Evolutionary conservation across 31 red algal species (phyloP).

Genomic region (Endocladia muricata): DNA sequence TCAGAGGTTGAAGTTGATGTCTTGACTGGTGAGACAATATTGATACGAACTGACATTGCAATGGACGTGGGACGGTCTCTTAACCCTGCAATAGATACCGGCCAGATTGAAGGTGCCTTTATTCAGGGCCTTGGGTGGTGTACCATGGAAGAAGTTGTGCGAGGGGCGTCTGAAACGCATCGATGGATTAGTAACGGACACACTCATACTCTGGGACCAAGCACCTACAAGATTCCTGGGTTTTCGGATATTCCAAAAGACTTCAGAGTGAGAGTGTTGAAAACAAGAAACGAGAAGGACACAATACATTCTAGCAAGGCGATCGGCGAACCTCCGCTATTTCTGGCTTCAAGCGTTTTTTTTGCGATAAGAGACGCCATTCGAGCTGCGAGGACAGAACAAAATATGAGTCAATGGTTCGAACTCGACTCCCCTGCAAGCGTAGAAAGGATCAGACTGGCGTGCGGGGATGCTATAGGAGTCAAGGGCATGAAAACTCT

Average conservation of each 20-base stretch:
- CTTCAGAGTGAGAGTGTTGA: conserved; percentile 70
- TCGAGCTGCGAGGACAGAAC: conserved; percentile 31
- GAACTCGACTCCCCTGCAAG: conserved; percentile 69
- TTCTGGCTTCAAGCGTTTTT: conserved; percentile 83
- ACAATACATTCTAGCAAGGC: conserved; percentile 87
- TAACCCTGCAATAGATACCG: conserved; percentile 86
- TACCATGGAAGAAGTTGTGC: conserved; percentile 89
- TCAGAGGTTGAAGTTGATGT: conserved; percentile 80
- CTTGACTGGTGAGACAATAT: conserved; percentile 61
- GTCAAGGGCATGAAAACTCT: no score
- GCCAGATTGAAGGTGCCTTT: conserved; percentile 93
- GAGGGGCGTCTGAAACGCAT: conserved; percentile 47
- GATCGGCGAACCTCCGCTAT: conserved; percentile 87
- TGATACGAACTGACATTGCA: conserved; percentile 64
- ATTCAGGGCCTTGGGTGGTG: conserved; percentile 89
- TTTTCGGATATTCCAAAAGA: conserved; percentile 71
- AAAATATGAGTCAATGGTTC: conserved; percentile 24
- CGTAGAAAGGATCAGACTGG: conserved; percentile 79
- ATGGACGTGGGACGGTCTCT: conserved; percentile 84
- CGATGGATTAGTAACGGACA: conserved; percentile 50
- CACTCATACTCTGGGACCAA: conserved; percentile 64
- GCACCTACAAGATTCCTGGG: conserved; percentile 89
- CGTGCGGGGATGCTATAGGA: neutral
- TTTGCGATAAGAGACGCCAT: conserved; percentile 81
- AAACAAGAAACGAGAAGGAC: conserved; percentile 36